Percentiles rank a stretch among this genome's conserved stretches.
phyloP scores from a whole-genome alignment of 345 rosid species.

The Microcos paniculata region DNA sequence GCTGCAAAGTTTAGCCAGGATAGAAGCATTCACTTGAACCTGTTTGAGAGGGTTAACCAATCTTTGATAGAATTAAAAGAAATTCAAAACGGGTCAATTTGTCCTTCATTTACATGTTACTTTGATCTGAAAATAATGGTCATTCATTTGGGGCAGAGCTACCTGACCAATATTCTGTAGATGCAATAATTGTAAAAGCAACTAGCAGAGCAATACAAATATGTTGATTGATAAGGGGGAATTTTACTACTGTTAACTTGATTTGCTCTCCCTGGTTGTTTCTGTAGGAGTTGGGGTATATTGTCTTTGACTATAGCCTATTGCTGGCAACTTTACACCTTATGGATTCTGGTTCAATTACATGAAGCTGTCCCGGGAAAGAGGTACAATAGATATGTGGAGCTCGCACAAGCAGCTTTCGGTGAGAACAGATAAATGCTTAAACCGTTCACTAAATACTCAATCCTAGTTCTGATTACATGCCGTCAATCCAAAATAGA shows the following conservation, averaged over 20 bases:
- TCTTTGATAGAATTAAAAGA: background rate
- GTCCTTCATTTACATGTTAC: background rate
- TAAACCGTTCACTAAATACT: background rate
- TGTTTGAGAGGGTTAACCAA: background rate
- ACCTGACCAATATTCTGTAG: background rate
- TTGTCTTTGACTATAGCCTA: conserved; percentile 84
- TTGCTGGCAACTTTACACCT: conserved; percentile 90
- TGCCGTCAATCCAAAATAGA: background rate
- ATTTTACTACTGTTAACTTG: background rate
- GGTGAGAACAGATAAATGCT: conserved; percentile 51
- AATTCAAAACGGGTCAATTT: background rate
- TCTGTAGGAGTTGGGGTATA: conserved; percentile 93
- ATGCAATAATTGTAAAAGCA: conserved; percentile 3
- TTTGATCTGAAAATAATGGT: conserved; percentile 4
- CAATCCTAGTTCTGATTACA: background rate
- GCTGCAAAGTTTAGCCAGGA: too few species aligned
- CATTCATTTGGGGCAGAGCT: background rate
- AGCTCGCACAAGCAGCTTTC: conserved; percentile 96
- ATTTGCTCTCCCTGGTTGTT: background rate
- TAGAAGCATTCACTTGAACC: background rate
- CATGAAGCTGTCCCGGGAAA: conserved; percentile 98
- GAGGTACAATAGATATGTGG: conserved; percentile 93
- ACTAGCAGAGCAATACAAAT: background rate
- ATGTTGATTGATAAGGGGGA: background rate
- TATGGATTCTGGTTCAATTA: conserved; percentile 90